phyloP scores from a whole-genome alignment of 768 basidiomycete genomes.

The Psilocybe subaeruginosa region DNA sequence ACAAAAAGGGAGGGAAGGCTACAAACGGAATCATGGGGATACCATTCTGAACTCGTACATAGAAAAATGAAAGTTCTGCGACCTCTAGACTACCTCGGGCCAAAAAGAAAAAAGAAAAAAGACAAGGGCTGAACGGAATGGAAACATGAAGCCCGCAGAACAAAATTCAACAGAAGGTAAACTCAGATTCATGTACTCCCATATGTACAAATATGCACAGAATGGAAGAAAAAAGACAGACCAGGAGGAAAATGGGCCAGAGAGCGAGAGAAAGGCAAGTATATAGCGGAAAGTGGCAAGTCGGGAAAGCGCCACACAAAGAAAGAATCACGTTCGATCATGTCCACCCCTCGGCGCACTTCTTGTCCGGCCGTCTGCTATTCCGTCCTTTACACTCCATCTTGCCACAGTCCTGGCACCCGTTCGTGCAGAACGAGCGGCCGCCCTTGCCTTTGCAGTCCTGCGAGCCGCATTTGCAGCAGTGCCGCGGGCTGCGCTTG shows the following conservation, averaged over 20 bases:
- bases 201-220: no score
- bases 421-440: slow-evolving; percentile 68
- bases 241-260: no score
- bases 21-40: no score
- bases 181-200: no score
- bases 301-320: background rate
- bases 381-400: slow-evolving; percentile 78
- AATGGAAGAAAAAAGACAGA: no score
- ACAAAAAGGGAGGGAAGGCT: no score
- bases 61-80: background rate
- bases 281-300: no score
- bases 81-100: no score
- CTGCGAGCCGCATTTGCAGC: slow-evolving; percentile 81
- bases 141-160: background rate
- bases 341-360: slow-evolving; percentile 61
- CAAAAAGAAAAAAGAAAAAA: background rate
- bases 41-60: background rate
- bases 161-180: no score
- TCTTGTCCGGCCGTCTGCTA: slow-evolving; percentile 76
- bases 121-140: background rate
- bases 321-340: slow-evolving; percentile 5
- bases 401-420: slow-evolving; percentile 85
- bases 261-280: no score
- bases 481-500: slow-evolving; percentile 74
- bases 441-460: slow-evolving; percentile 87